Conservation (phyloP, 345 rosid genomes). For the Aquilaria sinensis region DNA sequence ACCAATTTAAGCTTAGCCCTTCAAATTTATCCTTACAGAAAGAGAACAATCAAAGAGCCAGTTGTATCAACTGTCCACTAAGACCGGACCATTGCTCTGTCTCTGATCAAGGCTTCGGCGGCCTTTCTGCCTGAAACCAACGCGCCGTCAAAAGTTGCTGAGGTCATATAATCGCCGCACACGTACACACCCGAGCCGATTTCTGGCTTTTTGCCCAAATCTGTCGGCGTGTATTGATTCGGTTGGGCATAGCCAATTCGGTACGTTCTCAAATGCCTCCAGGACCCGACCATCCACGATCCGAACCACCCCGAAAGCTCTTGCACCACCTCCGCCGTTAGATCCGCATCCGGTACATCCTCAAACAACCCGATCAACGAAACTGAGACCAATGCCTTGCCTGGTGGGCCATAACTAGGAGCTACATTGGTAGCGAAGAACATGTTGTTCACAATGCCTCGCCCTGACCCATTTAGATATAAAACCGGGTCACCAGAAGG, state of each 20-base stretch:
- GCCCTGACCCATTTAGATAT: constrained; percentile 67
- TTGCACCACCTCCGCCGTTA: constrained; percentile 35
- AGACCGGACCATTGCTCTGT: constrained; percentile 12
- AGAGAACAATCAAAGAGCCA: no score
- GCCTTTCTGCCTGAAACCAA: constrained; percentile 82
- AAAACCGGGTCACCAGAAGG: constrained; percentile 71
- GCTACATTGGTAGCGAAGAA: constrained; percentile 84
- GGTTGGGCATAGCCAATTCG: constrained; percentile 75
- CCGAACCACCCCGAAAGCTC: constrained; percentile 81
- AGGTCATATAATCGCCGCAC: constrained; percentile 74
- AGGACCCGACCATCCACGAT: constrained; percentile 38
- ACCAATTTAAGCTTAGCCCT: no score
- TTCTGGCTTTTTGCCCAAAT: constrained; percentile 47
- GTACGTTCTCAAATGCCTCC: constrained; percentile 77
- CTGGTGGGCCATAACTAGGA: constrained; percentile 59
- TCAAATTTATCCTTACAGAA: no score
- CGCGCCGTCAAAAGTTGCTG: constrained; percentile 92
- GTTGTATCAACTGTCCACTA: no score
- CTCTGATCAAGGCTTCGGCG: constrained; percentile 60
- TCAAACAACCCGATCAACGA: constrained; percentile 69
- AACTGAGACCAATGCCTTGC: constrained; percentile 65
- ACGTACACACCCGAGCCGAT: constrained; percentile 40
- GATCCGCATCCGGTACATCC: constrained; percentile 41
- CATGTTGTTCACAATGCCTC: constrained; percentile 89
- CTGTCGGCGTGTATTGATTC: constrained; percentile 74